Base-by-base conservation (phyloP, 495 filamentous ascomycete genomes). In the Penicillium robsamsonii region DNA sequence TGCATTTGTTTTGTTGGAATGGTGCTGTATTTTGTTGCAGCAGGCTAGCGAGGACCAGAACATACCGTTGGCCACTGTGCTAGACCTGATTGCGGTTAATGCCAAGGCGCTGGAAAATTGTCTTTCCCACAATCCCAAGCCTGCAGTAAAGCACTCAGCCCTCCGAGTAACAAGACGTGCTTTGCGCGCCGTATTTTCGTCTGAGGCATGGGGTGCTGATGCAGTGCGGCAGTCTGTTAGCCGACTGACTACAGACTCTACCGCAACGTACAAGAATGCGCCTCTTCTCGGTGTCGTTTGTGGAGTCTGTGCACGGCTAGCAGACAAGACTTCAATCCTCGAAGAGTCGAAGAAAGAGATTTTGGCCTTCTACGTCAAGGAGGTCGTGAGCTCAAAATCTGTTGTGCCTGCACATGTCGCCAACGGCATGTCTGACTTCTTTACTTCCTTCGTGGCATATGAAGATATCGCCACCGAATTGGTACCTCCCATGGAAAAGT, bases 1-100 rank as follows among this genome's bases (percentile, higher is more conserved):
- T 65, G 89, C 91, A 1, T 92, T 96, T 62, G 89, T 96, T n/a
- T 75, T 98, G 58, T 76, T 93, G 12, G 89, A 93, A 65, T 98
- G 92, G 94, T 90, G 86, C 66, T 89, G 85, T 46, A 66, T 92
- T 56, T 70, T 96, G 12, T 73, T 94, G 41, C 84, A 88, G 64
- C 76, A 83, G 80, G 42, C 79, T 68, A 52, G 76, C 73, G 54
- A 81, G 67, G 55, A 76, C 68, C 29, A 69, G 72, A 67, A 75
- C 41, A 69, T 68, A 38, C 90, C 89, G 80, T 78, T 88, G n/a
- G 76, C 78, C 48, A 83, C 80, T 62, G 88, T 87, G 15, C 70
- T 86, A 45, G 81, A 88, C 20, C 65, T 90, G 15, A 70, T 89
- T 38, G 66, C 78, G 17, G 77, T 79, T 17, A 75, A 86, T 67